These are phyloP conservation scores for Acidiella bohemica DNA, from an alignment of 495 filamentous ascomycete genomes.

Conservation along the genomic window DNA sequence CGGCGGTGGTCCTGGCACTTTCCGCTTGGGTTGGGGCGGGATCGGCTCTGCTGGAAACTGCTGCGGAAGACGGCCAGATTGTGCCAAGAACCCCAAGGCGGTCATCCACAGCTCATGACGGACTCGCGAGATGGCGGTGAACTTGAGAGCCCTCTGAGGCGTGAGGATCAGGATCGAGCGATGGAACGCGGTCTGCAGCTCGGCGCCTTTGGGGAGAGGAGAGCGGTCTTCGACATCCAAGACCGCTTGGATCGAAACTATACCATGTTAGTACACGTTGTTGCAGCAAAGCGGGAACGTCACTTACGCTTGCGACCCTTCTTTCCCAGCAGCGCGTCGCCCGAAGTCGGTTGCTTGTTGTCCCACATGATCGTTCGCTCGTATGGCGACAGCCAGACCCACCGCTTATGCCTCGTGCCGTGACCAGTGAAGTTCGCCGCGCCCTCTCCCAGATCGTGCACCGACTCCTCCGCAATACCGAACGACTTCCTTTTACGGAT, in stretches of 20 bases:
- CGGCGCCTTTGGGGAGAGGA: constrained; percentile 60
- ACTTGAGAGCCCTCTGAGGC: constrained; percentile 85
- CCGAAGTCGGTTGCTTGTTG: constrained; percentile 86
- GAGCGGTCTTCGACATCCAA: constrained; percentile 94
- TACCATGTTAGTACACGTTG: constrained; percentile 18
- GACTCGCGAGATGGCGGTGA: constrained; percentile 70
- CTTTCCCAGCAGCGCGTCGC: constrained; percentile 82
- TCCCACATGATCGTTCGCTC: constrained; percentile 96
- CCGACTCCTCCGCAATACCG: constrained; percentile 57
- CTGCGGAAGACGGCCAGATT: constrained; percentile 26
- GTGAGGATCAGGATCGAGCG: constrained; percentile 92
- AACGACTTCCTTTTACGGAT: constrained; percentile 87
- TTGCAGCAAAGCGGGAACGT: neutral
- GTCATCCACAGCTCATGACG: constrained; percentile 93
- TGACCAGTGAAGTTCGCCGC: constrained; percentile 41
- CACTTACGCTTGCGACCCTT: constrained; percentile 85
- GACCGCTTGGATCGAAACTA: constrained; percentile 90
- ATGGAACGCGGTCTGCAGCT: constrained; percentile 51
- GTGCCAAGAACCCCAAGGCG: constrained; percentile 83
- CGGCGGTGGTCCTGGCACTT: constrained; percentile 28
- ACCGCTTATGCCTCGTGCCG: constrained; percentile 75
- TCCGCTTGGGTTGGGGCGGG: neutral
- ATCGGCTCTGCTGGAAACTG: constrained; percentile 3
- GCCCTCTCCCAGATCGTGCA: constrained; percentile 32
- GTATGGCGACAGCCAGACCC: constrained; percentile 97